These are phyloP conservation scores for Circinella minor DNA, from an alignment of 371 early-diverging fungal species.

Conservation along the genomic window DNA sequence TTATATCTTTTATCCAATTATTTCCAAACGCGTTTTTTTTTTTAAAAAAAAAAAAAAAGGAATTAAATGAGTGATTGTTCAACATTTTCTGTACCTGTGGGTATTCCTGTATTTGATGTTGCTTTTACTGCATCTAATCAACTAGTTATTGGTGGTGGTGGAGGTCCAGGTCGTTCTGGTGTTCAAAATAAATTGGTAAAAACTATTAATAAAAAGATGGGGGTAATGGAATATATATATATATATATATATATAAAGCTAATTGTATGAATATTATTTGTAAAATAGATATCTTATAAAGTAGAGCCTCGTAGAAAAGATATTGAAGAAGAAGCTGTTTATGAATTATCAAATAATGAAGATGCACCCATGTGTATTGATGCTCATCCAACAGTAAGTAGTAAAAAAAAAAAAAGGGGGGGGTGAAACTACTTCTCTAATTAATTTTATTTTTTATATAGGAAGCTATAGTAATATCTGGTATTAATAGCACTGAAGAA, in stretches of 20 bases:
- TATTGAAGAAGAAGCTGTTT: conserved; percentile 52
- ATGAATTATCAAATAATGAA: conserved; percentile 60
- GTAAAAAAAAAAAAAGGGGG: too few species aligned
- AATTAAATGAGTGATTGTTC: conserved; percentile 23
- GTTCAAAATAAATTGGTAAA: conserved; percentile 75
- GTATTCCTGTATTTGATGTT: conserved; percentile 70
- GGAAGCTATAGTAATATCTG: conserved; percentile 44
- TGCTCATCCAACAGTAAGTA: conserved; percentile 63
- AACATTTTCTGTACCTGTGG: conserved; percentile 51
- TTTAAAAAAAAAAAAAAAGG: too few species aligned
- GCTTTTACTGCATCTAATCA: conserved; percentile 62
- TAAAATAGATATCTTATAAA: conserved; percentile 54
- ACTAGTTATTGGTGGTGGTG: conserved; percentile 72
- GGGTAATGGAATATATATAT: background rate
- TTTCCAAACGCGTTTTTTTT: too few species aligned
- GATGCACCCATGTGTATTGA: conserved; percentile 78
- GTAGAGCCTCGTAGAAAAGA: conserved; percentile 56
- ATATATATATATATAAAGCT: background rate
- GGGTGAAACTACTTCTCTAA: too few species aligned
- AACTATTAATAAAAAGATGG: background rate
- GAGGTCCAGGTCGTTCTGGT: conserved; percentile 71
- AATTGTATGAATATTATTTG: too few species aligned
- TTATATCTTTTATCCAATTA: too few species aligned
- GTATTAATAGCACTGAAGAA: conserved; percentile 61
- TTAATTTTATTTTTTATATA: background rate